Percentiles rank a stretch among this genome's conserved stretches.
phyloP scores from a whole-genome alignment of 768 basidiomycete species.

The Hypholoma sublateritium region DNA sequence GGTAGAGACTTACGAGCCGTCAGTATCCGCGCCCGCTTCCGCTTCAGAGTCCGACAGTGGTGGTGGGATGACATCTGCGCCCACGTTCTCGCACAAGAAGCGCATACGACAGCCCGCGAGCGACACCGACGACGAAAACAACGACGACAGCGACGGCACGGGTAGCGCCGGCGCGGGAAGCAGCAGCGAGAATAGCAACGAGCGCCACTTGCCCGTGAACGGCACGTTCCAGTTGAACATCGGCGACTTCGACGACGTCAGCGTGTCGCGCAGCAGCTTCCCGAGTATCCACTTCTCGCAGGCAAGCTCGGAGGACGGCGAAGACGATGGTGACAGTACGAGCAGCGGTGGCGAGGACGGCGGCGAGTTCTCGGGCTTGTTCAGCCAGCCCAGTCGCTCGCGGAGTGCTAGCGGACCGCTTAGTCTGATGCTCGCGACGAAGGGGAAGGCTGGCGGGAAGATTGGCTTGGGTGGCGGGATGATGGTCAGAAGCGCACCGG shows the following conservation, averaged over 20 bases:
- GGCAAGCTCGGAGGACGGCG: constrained; percentile 38
- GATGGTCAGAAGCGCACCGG: neutral
- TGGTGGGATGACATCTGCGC: constrained; percentile 48
- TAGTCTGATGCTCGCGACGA: constrained; percentile 28
- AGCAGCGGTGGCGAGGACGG: constrained; percentile 45
- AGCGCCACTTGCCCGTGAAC: constrained; percentile 38
- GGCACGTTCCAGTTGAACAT: constrained; percentile 67
- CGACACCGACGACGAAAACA: neutral
- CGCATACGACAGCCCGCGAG: neutral
- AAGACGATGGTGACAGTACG: constrained; percentile 22
- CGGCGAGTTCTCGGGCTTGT: constrained; percentile 36
- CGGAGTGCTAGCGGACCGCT: constrained; percentile 4
- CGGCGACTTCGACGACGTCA: constrained; percentile 60
- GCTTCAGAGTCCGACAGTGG: constrained; percentile 44
- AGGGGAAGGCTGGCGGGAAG: neutral
- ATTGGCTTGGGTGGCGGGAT: neutral
- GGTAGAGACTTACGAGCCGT: constrained; percentile 70
- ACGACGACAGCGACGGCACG: neutral
- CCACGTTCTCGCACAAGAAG: constrained; percentile 18
- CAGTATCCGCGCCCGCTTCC: constrained; percentile 45
- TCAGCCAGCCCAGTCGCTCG: constrained; percentile 16
- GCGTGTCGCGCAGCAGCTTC: constrained; percentile 62
- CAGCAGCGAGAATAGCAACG: constrained; percentile 14
- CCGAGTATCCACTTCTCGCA: constrained; percentile 83
- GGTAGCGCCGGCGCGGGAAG: neutral